A percentile compares a stretch with the other conserved stretches of the same genome.
Conservation (phyloP, 441 rosid genomes). For the Syzygium malaccense region DNA sequence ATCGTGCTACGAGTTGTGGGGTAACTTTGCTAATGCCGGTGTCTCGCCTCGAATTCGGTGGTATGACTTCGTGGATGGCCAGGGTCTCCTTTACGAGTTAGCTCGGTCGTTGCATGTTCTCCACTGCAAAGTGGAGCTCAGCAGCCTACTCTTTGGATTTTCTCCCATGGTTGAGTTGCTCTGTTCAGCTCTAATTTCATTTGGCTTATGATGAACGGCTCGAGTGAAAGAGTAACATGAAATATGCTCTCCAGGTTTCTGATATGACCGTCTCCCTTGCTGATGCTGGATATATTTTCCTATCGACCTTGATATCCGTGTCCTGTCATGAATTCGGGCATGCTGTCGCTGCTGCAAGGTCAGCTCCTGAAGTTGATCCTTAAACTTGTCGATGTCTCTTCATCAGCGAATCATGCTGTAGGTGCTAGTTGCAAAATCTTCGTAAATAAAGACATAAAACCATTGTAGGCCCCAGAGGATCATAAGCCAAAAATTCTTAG, state of each 20-base stretch:
- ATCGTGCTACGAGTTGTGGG: not conserved
- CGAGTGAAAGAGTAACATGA: not conserved
- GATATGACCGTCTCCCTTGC: conserved; percentile 35
- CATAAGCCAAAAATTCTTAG: not conserved
- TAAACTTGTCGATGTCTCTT: not conserved
- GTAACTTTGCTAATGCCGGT: not conserved
- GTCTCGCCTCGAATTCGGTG: not conserved
- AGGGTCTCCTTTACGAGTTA: conserved; percentile 33
- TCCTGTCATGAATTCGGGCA: conserved; percentile 78
- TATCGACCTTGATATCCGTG: conserved; percentile 68
- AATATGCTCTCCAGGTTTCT: conserved; percentile 23
- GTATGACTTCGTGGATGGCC: not conserved
- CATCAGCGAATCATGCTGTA: not conserved
- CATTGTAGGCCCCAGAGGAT: not conserved
- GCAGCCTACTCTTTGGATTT: conserved; percentile 29
- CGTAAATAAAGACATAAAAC: not conserved
- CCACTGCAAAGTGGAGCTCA: not conserved
- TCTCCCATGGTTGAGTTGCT: conserved; percentile 22
- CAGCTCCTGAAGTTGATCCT: not conserved
- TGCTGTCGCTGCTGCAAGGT: conserved; percentile 67
- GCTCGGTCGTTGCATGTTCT: not conserved
- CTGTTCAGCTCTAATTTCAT: not conserved
- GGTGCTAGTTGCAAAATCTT: not conserved
- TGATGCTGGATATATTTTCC: conserved; percentile 35
- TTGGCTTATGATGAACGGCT: not conserved